These are phyloP conservation scores for Clonostachys chloroleuca DNA, from an alignment of 2,329 filamentous ascomycete genomes.

Conservation along the genomic window DNA sequence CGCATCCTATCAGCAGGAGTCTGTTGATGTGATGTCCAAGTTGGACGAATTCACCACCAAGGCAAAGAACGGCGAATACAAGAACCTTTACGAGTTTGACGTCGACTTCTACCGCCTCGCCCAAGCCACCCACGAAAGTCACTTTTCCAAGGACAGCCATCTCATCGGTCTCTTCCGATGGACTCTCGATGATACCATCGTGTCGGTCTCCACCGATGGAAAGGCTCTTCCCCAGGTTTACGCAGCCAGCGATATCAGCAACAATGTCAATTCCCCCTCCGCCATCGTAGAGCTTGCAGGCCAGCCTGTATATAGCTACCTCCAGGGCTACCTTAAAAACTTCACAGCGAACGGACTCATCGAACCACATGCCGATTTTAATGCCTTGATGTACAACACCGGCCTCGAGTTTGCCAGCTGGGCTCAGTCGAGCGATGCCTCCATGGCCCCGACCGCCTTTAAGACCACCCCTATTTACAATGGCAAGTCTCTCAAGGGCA, in stretches of 20 bases:
- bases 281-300: neutral
- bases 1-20: neutral
- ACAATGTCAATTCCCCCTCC: neutral
- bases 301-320: neutral
- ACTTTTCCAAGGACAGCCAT: neutral
- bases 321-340: neutral
- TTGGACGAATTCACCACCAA: neutral
- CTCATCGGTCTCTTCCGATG: neutral
- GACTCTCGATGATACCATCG: neutral
- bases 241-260: neutral
- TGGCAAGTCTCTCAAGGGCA: neutral
- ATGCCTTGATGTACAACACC: neutral
- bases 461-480: neutral
- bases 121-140: neutral
- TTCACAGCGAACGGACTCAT: neutral
- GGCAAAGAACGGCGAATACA: neutral
- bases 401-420: neutral
- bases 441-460: neutral
- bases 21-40: neutral
- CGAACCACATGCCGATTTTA: neutral
- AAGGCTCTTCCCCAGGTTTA: neutral
- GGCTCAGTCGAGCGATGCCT: neutral
- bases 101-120: neutral
- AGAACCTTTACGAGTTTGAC: neutral
- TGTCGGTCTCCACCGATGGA: neutral